Evolutionary conservation across 768 basidiomycete genomes (phyloP).

Genomic region (Tricholoma hemisulphureum): DNA sequence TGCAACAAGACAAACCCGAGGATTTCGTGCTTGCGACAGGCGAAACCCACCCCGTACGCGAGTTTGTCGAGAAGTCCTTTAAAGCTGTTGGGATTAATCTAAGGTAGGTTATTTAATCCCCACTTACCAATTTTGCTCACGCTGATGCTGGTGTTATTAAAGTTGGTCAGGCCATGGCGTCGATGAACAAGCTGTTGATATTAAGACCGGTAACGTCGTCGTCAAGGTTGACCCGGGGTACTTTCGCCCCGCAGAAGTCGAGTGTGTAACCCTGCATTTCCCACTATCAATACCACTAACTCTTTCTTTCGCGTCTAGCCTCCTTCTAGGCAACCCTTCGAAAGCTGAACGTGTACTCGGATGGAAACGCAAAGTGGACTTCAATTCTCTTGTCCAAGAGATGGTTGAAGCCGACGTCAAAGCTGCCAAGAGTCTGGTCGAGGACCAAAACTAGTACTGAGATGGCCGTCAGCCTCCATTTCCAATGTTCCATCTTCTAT

Average conservation of each 20-base stretch:
- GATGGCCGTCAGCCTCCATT: neutral
- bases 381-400: constrained; percentile 83
- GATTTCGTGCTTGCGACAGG: constrained; percentile 96
- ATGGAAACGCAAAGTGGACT: constrained; percentile 86
- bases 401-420: constrained; percentile 86
- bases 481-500: neutral
- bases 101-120: constrained; percentile 41
- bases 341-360: constrained; percentile 89
- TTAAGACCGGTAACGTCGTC: constrained; percentile 64
- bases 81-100: constrained; percentile 63
- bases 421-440: constrained; percentile 69
- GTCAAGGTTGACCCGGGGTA: constrained; percentile 87
- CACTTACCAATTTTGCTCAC: neutral
- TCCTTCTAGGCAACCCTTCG: constrained; percentile 82
- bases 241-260: constrained; percentile 95
- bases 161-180: constrained; percentile 82
- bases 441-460: constrained; percentile 70
- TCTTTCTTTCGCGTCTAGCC: constrained; percentile 38
- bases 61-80: constrained; percentile 91
- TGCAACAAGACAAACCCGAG: constrained; percentile 78
- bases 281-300: neutral
- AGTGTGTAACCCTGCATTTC: constrained; percentile 49
- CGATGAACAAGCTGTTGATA: constrained; percentile 74
- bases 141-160: constrained; percentile 3
- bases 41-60: constrained; percentile 92